Conservation (phyloP, 2,329 filamentous ascomycete genomes). For the Xylaria sp. region DNA sequence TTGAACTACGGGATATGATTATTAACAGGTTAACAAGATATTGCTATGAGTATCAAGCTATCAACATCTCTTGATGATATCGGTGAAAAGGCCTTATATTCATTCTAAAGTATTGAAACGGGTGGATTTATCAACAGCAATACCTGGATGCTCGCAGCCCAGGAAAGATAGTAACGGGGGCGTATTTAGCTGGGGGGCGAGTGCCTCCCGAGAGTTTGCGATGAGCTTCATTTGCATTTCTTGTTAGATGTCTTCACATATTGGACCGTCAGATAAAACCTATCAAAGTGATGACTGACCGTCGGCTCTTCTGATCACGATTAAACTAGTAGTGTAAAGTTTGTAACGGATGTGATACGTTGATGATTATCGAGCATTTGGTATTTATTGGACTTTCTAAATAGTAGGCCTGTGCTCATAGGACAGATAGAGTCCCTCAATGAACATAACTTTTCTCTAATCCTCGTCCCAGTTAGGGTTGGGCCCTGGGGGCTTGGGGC, state of each 20-base stretch:
- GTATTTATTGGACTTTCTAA: slow-evolving; percentile 34
- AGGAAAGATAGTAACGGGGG: background rate
- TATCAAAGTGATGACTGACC: background rate
- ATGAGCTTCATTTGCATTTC: background rate
- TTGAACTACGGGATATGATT: background rate
- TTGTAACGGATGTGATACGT: background rate
- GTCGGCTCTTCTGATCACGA: background rate
- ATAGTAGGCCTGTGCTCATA: slow-evolving; percentile 25
- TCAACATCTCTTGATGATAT: background rate
- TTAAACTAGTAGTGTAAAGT: background rate
- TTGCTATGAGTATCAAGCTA: background rate
- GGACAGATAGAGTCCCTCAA: slow-evolving; percentile 28
- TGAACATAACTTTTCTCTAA: slow-evolving; percentile 49
- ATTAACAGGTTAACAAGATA: background rate
- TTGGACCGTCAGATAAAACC: background rate
- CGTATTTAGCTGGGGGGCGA: background rate
- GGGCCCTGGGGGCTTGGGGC: slow-evolving; percentile 94
- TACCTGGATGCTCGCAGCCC: background rate
- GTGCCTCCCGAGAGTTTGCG: background rate
- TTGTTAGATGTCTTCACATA: background rate
- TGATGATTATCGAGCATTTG: slow-evolving; percentile 12
- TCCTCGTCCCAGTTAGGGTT: slow-evolving; percentile 81
- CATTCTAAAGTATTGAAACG: background rate
- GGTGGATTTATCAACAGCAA: background rate
- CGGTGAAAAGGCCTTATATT: background rate